Evolutionary conservation across 805 yeast species (phyloP), one percentile per base, ranked within the genome.

Genomic region (Yarrowia sp.): DNA sequence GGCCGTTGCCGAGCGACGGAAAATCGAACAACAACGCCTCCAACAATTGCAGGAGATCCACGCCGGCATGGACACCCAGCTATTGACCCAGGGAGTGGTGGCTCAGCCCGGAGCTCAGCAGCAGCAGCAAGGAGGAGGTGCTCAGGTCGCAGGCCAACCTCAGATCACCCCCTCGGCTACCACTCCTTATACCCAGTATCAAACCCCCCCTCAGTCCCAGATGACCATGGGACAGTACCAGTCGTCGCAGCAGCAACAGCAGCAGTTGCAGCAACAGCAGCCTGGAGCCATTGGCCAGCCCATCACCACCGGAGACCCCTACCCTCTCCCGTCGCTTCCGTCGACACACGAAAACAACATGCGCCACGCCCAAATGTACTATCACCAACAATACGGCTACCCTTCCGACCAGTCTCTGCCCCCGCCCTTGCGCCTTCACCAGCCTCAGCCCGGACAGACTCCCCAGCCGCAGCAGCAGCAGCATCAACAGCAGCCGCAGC

Each of bases 1-100:
- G 72, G 71, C 76, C 11, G 78, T 78, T 8, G 78, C 77, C 32
- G 77, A 75, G 69, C 69, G 73, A 16, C 71, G 77, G 10, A 72
- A 74, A 63, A 72, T 70, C 15, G 72, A 71, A 65, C 65, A 59
- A n/a, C 65, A 59, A 14, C 50, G 65, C 8, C 65, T 59, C 16
- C 65, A 59, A n/a, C 65, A 59, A 42, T 42, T 59, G 50, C 65
- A 59, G 65, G 52, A 59, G 65, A 59, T 59, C 52, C 50, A 59
- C 52, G 64, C 53, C 68, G 69, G 61, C 69, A 70, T 41, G 43
- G 63, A 48, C 70, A 41, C 69, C 46, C 70, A 70, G 50, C 63
- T 56, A 4, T 32, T 56, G 48, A 56, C 63, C 48, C 63, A 56
- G 40, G 48, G 48, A 8, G 63, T 56, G 14, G 63, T 56, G 14